Evolutionary conservation across 768 basidiomycete species (phyloP).

Genomic region (Termitomyces sp.): DNA sequence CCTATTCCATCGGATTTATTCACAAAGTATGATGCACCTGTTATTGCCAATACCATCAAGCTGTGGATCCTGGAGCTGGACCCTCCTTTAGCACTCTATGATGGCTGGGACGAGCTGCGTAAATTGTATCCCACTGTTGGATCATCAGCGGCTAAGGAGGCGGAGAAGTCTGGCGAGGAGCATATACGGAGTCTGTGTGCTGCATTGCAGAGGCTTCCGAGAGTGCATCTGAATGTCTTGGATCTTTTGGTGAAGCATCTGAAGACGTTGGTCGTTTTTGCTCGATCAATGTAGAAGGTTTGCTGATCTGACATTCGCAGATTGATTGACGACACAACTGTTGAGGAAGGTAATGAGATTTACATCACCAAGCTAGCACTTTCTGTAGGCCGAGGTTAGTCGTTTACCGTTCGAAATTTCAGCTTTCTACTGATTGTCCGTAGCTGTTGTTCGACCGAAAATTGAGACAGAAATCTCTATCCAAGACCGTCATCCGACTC

Average conservation of each 20-base stretch:
- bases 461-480: slow-evolving; percentile 79
- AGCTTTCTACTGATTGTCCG: not conserved
- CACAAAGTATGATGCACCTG: slow-evolving; percentile 75
- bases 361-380: slow-evolving; percentile 85
- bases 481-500: slow-evolving; percentile 82
- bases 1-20: slow-evolving; percentile 47
- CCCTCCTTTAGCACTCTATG: slow-evolving; percentile 79
- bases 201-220: slow-evolving; percentile 66
- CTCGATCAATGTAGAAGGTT: not conserved
- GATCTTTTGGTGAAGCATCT: slow-evolving; percentile 76
- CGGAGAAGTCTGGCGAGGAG: slow-evolving; percentile 47
- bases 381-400: slow-evolving; percentile 80
- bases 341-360: slow-evolving; percentile 70
- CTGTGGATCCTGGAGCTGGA: slow-evolving; percentile 90
- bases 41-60: slow-evolving; percentile 81
- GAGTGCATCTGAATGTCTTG: slow-evolving; percentile 75
- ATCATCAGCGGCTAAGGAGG: slow-evolving; percentile 44
- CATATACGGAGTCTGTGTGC: slow-evolving; percentile 55
- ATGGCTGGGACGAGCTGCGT: slow-evolving; percentile 89
- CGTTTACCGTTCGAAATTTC: not conserved
- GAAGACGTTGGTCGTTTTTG: slow-evolving; percentile 42
- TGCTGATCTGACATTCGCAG: slow-evolving; percentile 27
- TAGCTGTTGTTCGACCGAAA: slow-evolving; percentile 80
- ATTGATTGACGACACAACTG: slow-evolving; percentile 61
- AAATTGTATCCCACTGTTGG: slow-evolving; percentile 80